phyloP scores from a whole-genome alignment of 2,329 filamentous ascomycete species.

The Penicillium sp. region DNA sequence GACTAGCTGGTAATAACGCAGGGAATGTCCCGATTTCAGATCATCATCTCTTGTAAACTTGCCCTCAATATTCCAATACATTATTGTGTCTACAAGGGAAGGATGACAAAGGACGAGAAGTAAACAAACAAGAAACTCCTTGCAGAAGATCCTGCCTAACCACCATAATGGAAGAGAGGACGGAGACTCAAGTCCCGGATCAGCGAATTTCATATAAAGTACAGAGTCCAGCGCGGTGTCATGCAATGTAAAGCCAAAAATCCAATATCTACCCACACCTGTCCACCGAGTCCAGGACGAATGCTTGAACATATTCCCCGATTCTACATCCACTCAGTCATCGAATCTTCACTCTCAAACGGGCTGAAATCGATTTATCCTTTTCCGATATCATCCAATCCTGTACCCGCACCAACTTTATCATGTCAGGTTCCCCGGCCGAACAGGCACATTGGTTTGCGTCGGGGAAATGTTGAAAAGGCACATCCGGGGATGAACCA shows the following conservation, averaged over 20 bases:
- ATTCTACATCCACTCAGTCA: slow-evolving; percentile 22
- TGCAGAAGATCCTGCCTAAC: slow-evolving; percentile 3
- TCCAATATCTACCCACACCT: slow-evolving; percentile 28
- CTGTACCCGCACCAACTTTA: slow-evolving; percentile 13
- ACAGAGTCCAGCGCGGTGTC: slow-evolving; percentile 27
- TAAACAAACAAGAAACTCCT: slow-evolving; percentile 10
- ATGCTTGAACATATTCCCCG: slow-evolving; percentile 9
- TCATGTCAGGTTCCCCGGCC: slow-evolving; percentile 8
- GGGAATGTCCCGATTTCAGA: background rate
- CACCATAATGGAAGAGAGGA: slow-evolving; percentile 6
- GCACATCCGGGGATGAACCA: slow-evolving; percentile 6
- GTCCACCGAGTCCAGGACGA: slow-evolving; percentile 15
- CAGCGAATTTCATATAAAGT: slow-evolving; percentile 26
- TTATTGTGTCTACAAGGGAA: slow-evolving; percentile 1
- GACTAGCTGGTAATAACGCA: background rate
- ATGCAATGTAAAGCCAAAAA: slow-evolving; percentile 27
- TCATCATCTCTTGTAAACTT: background rate
- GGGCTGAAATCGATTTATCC: slow-evolving; percentile 20
- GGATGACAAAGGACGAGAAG: slow-evolving; percentile 3
- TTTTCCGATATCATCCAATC: slow-evolving; percentile 18
- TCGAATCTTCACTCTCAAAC: slow-evolving; percentile 16
- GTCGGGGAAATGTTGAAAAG: slow-evolving; percentile 5
- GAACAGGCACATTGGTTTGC: slow-evolving; percentile 3
- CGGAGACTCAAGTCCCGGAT: slow-evolving; percentile 12
- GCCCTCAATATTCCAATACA: too few relatives aligned